phyloP scores from a whole-genome alignment of 2,329 filamentous ascomycete genomes.

The Diaporthe batatas region DNA sequence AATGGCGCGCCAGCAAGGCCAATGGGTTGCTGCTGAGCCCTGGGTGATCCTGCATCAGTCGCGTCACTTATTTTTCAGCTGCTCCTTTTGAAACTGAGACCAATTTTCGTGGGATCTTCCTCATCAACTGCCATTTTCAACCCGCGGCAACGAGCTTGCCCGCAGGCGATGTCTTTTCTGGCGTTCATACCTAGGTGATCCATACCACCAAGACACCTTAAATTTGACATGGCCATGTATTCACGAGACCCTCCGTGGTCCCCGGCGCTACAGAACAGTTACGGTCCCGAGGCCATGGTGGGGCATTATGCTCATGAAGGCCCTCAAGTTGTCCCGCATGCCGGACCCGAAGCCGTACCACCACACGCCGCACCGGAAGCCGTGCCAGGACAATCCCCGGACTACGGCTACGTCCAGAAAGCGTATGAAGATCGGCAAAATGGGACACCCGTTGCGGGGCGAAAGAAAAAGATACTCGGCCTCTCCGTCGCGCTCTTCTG shows the following conservation, averaged over 20 bases:
- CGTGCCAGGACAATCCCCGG: not conserved
- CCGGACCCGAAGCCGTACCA: constrained; percentile 2
- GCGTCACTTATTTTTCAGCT: constrained; percentile 15
- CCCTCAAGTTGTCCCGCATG: constrained; percentile 6
- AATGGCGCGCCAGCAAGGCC: not conserved
- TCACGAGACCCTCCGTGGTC: not conserved
- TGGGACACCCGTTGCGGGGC: not conserved
- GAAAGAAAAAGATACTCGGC: constrained; percentile 6
- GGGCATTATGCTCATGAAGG: not conserved
- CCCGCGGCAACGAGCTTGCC: not conserved
- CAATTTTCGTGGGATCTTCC: not conserved
- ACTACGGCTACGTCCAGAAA: constrained; percentile 4
- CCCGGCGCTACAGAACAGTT: constrained; percentile 3
- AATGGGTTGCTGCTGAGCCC: not conserved
- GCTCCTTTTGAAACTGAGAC: constrained; percentile 16
- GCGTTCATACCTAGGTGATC: not conserved
- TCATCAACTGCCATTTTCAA: not conserved
- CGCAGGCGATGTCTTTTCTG: not conserved
- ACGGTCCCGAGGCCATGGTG: not conserved
- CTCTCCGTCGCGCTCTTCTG: constrained; percentile 11
- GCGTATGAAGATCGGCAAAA: constrained; percentile 4
- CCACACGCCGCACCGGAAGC: not conserved
- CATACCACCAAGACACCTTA: not conserved
- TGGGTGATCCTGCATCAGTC: not conserved
- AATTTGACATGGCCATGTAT: not conserved